Evolutionary conservation across 164 flowering plant genomes (phyloP).

Genomic region (Piper longum): DNA sequence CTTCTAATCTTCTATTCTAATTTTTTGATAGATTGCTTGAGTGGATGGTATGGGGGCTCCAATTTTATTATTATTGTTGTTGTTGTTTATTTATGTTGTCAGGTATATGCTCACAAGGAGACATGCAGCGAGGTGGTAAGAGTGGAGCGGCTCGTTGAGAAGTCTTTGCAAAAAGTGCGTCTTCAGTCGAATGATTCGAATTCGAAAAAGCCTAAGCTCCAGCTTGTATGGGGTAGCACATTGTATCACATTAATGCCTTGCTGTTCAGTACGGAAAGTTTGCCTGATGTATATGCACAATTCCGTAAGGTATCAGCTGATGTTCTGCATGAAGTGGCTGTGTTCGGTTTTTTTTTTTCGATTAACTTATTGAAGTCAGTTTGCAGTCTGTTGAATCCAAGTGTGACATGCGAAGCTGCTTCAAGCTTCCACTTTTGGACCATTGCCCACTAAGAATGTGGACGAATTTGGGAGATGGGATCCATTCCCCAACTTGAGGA

Average conservation of each 20-base stretch:
- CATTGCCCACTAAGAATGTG: slow-evolving; percentile 27
- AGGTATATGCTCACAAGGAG: slow-evolving; percentile 94
- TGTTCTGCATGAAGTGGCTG: neutral
- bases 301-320: slow-evolving; percentile 59
- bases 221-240: slow-evolving; percentile 78
- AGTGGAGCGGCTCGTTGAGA: slow-evolving; percentile 44
- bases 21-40: neutral
- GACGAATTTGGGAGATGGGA: slow-evolving; percentile 55
- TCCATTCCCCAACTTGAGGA: slow-evolving; percentile 41
- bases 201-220: slow-evolving; percentile 26
- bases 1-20: too few relatives aligned
- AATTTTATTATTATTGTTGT: too few relatives aligned
- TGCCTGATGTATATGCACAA: slow-evolving; percentile 86
- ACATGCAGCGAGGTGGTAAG: slow-evolving; percentile 83
- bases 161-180: slow-evolving; percentile 20
- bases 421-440: slow-evolving; percentile 61
- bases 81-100: slow-evolving; percentile 2
- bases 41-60: neutral
- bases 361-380: neutral
- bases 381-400: slow-evolving; percentile 78
- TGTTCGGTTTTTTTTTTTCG: neutral
- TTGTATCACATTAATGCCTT: slow-evolving; percentile 87
- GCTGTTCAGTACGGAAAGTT: slow-evolving; percentile 35
- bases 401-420: slow-evolving; percentile 41
- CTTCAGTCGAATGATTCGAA: slow-evolving; percentile 10